Conservation (phyloP, 2,329 filamentous ascomycete species). For the Alternaria triticimaculans region DNA sequence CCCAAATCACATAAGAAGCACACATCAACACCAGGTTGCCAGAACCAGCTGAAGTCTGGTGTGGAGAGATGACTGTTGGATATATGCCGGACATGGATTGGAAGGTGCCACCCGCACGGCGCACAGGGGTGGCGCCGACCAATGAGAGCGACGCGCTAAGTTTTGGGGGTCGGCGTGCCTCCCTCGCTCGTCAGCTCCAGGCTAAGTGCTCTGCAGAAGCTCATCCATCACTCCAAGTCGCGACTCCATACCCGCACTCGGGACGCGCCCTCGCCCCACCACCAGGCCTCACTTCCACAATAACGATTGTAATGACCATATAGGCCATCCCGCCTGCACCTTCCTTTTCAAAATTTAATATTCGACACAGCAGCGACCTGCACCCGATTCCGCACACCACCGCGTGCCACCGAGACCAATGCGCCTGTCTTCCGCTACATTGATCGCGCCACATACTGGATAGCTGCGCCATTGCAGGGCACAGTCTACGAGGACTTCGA, state of each 20-base stretch:
- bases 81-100: neutral
- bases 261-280: conserved; percentile 39
- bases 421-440: conserved; percentile 26
- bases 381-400: conserved; percentile 13
- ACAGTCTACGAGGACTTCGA: conserved; percentile 10
- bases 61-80: neutral
- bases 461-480: conserved; percentile 10
- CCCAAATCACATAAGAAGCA: neutral
- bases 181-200: conserved; percentile 9
- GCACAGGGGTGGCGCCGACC: neutral
- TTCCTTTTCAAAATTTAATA: conserved; percentile 32
- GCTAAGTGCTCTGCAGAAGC: conserved; percentile 25
- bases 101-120: neutral
- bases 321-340: conserved; percentile 26
- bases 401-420: conserved; percentile 31
- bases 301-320: conserved; percentile 42
- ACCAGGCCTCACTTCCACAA: conserved; percentile 26
- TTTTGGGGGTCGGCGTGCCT: conserved; percentile 3
- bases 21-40: neutral
- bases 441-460: conserved; percentile 22
- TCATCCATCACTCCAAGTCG: conserved; percentile 26
- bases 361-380: conserved; percentile 14
- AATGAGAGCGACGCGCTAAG: neutral
- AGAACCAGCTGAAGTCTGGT: neutral
- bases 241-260: conserved; percentile 34